Percentiles rank a stretch among this genome's conserved stretches.
Conservation (phyloP, 371 early-diverging fungal genomes). For the Syncephalis fuscata region DNA sequence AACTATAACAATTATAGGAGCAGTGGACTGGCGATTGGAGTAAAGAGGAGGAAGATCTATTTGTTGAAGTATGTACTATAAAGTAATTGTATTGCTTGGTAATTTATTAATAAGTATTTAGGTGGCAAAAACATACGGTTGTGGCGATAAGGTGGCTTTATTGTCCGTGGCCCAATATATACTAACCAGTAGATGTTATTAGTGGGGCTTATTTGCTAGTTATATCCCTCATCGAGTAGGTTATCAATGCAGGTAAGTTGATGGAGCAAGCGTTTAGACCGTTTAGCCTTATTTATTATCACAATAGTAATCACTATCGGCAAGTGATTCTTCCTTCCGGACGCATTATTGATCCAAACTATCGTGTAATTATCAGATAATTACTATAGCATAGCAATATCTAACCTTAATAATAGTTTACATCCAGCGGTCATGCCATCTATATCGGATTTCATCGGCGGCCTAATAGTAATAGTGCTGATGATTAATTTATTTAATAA, state of each 20-base stretch:
- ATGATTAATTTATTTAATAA: no score
- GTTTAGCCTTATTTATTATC: no score
- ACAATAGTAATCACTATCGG: slow-evolving; percentile 33
- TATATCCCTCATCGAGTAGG: slow-evolving; percentile 58
- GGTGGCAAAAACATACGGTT: slow-evolving; percentile 24
- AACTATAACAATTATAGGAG: slow-evolving; percentile 15
- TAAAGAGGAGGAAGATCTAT: slow-evolving; percentile 31
- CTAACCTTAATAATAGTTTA: no score
- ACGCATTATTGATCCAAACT: slow-evolving; percentile 50
- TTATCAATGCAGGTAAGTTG: slow-evolving; percentile 46
- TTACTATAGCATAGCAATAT: no score
- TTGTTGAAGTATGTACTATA: slow-evolving; percentile 20
- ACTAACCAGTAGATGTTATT: background rate
- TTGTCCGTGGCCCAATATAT: background rate
- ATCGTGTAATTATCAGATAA: slow-evolving; percentile 3
- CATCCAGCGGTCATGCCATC: no score
- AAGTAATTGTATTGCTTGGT: background rate
- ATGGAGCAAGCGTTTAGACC: no score
- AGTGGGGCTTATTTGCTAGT: slow-evolving; percentile 58
- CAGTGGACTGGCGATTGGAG: slow-evolving; percentile 65
- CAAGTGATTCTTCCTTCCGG: slow-evolving; percentile 41
- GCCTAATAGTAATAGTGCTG: no score
- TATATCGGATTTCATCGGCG: no score
- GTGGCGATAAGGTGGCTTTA: slow-evolving; percentile 21
- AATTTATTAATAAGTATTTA: slow-evolving; percentile 9